These are phyloP conservation scores for Cutaneotrichosporon arboriforme DNA, from an alignment of 1,284 basidiomycete species.

Conservation along the genomic window DNA sequence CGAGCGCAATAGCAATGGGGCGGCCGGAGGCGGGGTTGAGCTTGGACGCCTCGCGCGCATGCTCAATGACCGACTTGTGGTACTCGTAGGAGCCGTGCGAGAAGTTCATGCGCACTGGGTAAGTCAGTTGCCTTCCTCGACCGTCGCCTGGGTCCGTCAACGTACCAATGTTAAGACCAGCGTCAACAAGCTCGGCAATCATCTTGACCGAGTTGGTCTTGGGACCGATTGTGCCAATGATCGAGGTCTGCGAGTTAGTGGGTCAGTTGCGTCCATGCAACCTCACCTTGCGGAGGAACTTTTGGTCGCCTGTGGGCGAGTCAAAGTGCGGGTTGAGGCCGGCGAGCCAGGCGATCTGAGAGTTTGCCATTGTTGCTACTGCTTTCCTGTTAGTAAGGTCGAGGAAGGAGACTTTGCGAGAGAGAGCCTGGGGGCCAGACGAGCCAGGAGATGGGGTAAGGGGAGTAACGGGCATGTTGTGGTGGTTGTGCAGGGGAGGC, in stretches of 20 bases:
- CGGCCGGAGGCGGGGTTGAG: constrained; percentile 66
- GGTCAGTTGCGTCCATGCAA: constrained; percentile 14
- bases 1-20: constrained; percentile 94
- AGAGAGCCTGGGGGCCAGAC: constrained; percentile 4
- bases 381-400: constrained; percentile 12
- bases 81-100: constrained; percentile 95
- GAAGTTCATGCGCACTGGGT: constrained; percentile 92
- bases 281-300: constrained; percentile 82
- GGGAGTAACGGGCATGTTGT: neutral
- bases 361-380: constrained; percentile 13
- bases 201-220: constrained; percentile 87
- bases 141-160: constrained; percentile 17
- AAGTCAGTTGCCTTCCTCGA: neutral
- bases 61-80: constrained; percentile 96
- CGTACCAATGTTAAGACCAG: constrained; percentile 93
- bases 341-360: constrained; percentile 84
- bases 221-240: constrained; percentile 96
- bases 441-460: neutral
- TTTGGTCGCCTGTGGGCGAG: constrained; percentile 65
- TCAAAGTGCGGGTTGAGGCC: constrained; percentile 65
- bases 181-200: constrained; percentile 70
- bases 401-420: constrained; percentile 9
- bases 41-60: constrained; percentile 77
- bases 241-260: constrained; percentile 65
- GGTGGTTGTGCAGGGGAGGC: neutral